Evolutionary conservation across 306 rosid species (phyloP).

Genomic region (Biancaea sappan): DNA sequence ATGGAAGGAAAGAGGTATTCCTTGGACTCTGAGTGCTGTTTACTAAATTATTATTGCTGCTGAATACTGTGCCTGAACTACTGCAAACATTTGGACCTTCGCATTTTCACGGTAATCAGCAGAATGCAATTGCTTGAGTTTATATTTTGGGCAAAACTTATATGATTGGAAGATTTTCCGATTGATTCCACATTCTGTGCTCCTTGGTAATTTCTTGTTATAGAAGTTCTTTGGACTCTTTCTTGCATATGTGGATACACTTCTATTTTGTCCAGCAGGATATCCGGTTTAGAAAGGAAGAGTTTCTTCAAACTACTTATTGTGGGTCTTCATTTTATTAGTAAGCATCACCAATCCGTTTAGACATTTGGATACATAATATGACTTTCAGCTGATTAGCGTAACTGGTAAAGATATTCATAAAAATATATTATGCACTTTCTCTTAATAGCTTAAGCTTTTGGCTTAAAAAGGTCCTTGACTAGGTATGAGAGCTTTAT

Average conservation of each 20-base stretch:
- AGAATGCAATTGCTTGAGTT: conserved; percentile 5
- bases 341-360: conserved; percentile 19
- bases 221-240: conserved; percentile 11
- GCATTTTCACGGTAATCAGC: conserved; percentile 10
- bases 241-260: conserved; percentile 15
- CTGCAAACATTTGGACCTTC: conserved; percentile 14
- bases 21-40: not conserved
- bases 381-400: not conserved
- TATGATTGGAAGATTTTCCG: not conserved
- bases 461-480: not conserved
- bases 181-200: conserved; percentile 16
- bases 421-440: not conserved
- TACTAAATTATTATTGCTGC: not conserved
- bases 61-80: not conserved
- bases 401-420: not conserved
- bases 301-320: not conserved
- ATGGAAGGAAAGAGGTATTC: not conserved
- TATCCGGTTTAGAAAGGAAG: not conserved
- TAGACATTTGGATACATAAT: not conserved
- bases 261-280: not conserved
- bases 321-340: conserved; percentile 3
- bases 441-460: not conserved
- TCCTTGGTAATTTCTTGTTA: not conserved
- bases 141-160: not conserved
- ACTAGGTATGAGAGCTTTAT: not conserved